Percentiles rank a stretch among this genome's conserved stretches.
These are phyloP conservation scores for Lecanoromycetidae sp. DNA, from an alignment of 2,329 filamentous ascomycete genomes.

Conservation along the genomic window DNA sequence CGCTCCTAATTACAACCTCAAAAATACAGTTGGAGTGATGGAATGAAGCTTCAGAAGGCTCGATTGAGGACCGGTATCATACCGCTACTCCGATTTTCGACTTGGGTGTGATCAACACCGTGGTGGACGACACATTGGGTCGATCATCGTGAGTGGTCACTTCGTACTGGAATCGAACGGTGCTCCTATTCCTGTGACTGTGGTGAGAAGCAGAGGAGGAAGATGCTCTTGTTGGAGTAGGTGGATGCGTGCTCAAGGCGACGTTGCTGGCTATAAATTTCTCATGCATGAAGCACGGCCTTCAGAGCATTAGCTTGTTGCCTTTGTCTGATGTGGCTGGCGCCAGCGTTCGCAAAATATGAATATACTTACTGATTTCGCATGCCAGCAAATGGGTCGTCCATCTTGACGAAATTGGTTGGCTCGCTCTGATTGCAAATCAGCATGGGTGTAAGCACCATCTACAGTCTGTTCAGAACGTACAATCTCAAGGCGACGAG, in stretches of 20 bases:
- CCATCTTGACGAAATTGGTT: neutral
- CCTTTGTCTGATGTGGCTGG: no score
- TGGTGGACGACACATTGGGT: neutral
- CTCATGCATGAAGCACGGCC: neutral
- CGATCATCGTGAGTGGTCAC: neutral
- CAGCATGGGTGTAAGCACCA: neutral
- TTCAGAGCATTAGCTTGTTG: no score
- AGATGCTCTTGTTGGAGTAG: neutral
- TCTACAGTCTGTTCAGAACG: neutral
- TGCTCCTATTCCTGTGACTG: neutral
- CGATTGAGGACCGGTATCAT: neutral
- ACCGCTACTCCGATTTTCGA: neutral
- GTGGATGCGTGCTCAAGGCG: neutral
- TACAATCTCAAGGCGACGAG: constrained; percentile 2
- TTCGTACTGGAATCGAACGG: neutral
- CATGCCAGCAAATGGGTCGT: constrained; percentile 1
- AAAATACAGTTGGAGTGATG: no score
- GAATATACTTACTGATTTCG: neutral
- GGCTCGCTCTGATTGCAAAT: neutral
- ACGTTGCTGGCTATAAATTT: neutral
- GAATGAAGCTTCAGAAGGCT: no score
- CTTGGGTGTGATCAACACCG: neutral
- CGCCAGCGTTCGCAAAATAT: no score
- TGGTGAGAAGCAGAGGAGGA: no score
- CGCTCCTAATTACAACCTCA: no score